Evolutionary conservation across 2,329 filamentous ascomycete species (phyloP).

Genomic region (Colletotrichum sp.): DNA sequence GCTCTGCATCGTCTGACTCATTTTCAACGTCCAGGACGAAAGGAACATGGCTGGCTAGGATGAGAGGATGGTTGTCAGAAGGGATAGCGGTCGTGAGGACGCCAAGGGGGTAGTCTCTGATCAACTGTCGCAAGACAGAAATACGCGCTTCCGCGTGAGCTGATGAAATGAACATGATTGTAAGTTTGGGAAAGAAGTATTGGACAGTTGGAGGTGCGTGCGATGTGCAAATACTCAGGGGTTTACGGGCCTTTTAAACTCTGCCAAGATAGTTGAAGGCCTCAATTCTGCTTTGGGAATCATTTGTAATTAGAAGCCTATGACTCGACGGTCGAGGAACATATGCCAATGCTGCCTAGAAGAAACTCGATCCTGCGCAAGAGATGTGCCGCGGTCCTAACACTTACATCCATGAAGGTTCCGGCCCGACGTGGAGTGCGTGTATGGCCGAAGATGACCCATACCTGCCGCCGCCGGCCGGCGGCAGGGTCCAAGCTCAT

Average conservation of each 20-base stretch:
- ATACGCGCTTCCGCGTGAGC: slow-evolving; percentile 57
- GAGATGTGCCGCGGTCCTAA: neutral
- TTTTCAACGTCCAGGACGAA: slow-evolving; percentile 58
- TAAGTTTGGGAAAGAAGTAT: rapidly evolving
- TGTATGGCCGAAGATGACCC: neutral
- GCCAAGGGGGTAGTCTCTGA: slow-evolving; percentile 64
- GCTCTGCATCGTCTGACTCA: slow-evolving; percentile 41
- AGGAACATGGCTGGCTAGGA: slow-evolving; percentile 66
- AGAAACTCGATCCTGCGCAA: neutral
- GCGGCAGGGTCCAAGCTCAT: neutral
- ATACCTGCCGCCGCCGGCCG: neutral
- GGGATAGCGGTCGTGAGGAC: slow-evolving; percentile 65
- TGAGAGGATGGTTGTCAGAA: slow-evolving; percentile 49
- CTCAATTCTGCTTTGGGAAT: neutral
- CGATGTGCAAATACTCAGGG: rapidly evolving
- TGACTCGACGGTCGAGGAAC: neutral
- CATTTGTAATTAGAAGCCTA: neutral
- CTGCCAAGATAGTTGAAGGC: neutral
- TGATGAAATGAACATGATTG: slow-evolving; percentile 60
- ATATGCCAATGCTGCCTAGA: neutral
- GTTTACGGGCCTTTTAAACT: neutral
- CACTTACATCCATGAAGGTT: neutral
- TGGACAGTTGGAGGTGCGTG: neutral
- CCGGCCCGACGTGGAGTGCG: neutral
- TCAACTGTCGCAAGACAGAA: slow-evolving; percentile 55